These are phyloP conservation scores for Phoma sp. DNA, from an alignment of 2,329 filamentous ascomycete species.

Conservation along the genomic window DNA sequence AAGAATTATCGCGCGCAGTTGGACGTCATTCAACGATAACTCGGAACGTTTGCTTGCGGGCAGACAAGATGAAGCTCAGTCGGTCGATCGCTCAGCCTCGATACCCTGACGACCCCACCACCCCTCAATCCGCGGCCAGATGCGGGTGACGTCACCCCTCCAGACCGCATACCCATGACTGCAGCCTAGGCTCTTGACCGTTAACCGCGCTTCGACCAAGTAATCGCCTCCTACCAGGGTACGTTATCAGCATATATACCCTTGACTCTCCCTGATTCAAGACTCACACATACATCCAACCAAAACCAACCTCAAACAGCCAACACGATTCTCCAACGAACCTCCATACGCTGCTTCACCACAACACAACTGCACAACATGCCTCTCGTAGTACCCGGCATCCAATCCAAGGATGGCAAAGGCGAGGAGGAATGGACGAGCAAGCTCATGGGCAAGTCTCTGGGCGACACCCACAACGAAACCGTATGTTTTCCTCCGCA, in stretches of 20 bases:
- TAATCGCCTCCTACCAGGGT: conserved; percentile 22
- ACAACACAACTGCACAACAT: conserved; percentile 41
- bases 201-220: conserved; percentile 23
- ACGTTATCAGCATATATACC: conserved; percentile 21
- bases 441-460: conserved; percentile 61
- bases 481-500: conserved; percentile 43
- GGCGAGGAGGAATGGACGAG: conserved; percentile 54
- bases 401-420: conserved; percentile 48
- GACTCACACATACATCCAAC: conserved; percentile 1
- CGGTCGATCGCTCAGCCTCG: not conserved
- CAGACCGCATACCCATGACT: conserved; percentile 14
- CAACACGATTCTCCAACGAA: conserved; percentile 6
- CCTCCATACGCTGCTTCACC: conserved; percentile 1
- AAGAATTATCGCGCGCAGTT: too few relatives aligned
- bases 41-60: too few relatives aligned
- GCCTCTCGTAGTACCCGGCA: conserved; percentile 60
- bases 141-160: conserved; percentile 32
- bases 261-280: not conserved
- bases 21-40: too few relatives aligned
- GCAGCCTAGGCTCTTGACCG: conserved; percentile 24
- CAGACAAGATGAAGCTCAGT: not conserved
- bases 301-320: not conserved
- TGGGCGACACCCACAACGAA: conserved; percentile 56
- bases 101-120: conserved; percentile 6
- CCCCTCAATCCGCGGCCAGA: conserved; percentile 20